These are phyloP conservation scores for Tieghemiomyces parasiticus DNA, from an alignment of 192 early-diverging fungal species.

Conservation along the genomic window DNA sequence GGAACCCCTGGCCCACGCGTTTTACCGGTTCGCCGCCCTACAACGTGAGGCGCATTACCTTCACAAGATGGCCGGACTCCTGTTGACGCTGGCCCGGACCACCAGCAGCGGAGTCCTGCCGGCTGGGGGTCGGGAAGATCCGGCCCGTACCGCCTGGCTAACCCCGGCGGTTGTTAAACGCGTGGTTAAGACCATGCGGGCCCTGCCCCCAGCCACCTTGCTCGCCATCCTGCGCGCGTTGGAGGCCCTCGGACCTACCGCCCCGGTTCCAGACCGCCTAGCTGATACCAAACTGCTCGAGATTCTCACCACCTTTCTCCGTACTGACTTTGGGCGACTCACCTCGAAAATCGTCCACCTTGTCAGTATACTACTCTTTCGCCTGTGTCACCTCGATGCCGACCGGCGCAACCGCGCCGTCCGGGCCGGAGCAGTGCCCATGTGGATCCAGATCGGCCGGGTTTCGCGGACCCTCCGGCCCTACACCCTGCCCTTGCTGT, in stretches of 20 bases:
- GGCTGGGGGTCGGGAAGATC: too few relatives aligned
- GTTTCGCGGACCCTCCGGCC: not conserved
- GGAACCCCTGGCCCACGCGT: not conserved
- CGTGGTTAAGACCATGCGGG: slow-evolving; percentile 2
- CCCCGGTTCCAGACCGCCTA: not conserved
- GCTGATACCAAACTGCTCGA: not conserved
- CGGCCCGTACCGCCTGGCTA: not conserved
- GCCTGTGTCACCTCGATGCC: not conserved
- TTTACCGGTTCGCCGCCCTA: slow-evolving; percentile 4
- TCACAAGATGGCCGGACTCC: slow-evolving; percentile 2
- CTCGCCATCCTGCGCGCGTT: not conserved
- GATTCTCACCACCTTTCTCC: not conserved
- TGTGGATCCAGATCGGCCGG: not conserved
- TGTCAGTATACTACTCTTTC: not conserved
- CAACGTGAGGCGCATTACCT: not conserved
- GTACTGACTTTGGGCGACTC: not conserved
- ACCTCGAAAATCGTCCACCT: not conserved
- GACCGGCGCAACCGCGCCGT: not conserved
- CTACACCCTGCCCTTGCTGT: slow-evolving; percentile 2
- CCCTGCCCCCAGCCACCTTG: not conserved
- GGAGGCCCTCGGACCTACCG: not conserved
- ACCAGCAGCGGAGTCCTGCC: too few relatives aligned
- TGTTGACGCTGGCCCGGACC: not conserved
- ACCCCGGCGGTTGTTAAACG: not conserved
- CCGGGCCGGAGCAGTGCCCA: not conserved